phyloP scores from a whole-genome alignment of 805 yeast genomes.

The Wickerhamomyces alni region DNA sequence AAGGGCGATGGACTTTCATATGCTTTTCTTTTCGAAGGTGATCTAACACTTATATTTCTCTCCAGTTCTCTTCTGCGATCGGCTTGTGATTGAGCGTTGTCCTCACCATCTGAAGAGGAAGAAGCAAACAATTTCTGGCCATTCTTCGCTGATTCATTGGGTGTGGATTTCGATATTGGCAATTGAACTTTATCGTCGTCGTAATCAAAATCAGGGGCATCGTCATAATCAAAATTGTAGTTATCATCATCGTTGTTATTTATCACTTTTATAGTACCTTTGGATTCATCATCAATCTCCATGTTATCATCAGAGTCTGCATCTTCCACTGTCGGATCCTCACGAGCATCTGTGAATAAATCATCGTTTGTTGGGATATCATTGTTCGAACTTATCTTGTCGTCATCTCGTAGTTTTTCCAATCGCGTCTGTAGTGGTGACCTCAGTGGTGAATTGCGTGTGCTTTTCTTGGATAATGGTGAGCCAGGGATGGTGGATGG shows the following conservation, averaged over 20 bases:
- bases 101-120: not conserved
- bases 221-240: conserved; percentile 2
- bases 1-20: conserved; percentile 1
- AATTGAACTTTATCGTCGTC: not conserved
- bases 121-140: not conserved
- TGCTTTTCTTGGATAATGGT: conserved; percentile 6
- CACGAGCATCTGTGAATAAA: conserved; percentile 16
- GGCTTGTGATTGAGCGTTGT: too few species aligned
- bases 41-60: not conserved
- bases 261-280: conserved; percentile 12
- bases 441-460: conserved; percentile 7
- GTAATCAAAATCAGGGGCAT: too few species aligned
- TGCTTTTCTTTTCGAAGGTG: not conserved
- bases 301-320: conserved; percentile 18
- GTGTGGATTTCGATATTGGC: not conserved
- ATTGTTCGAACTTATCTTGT: conserved; percentile 12
- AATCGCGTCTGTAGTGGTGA: conserved; percentile 16
- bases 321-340: conserved; percentile 8
- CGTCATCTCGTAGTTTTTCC: not conserved
- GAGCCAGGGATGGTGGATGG: conserved; percentile 4
- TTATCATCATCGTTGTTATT: conserved; percentile 12
- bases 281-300: conserved; percentile 26
- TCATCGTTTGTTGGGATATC: conserved; percentile 11
- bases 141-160: not conserved
- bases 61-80: conserved; percentile 1